Base-by-base conservation (phyloP, 2,329 filamentous ascomycete genomes). In the Tolypocladium endophyticum region DNA sequence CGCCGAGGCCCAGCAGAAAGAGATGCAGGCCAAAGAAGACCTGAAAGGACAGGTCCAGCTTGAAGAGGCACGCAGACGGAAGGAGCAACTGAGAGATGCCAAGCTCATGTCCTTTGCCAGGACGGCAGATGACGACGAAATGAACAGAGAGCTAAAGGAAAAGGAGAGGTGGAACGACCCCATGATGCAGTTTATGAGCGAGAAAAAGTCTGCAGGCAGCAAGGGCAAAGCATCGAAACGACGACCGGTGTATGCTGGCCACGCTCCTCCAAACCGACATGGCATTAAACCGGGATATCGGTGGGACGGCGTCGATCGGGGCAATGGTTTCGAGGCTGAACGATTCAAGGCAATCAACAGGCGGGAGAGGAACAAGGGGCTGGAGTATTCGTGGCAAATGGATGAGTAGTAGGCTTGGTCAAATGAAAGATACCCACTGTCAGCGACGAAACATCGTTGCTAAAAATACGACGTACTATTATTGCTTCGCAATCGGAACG, bases 321-420 rank as follows among this genome's bases (percentile, higher is more conserved):
- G 90, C 25, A 99, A 91, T 75, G 93, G 93, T 0, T 97, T 97
- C 71, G 94, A 99, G 77, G 88, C 85, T 63, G 88, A 97, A 70
- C 89, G 92, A 76, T 97, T 97, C 76, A 91, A 89, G 71, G 90
- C 92, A 2, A 79, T 92, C 65, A 97, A 97, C 72, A 79, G 85
- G 65, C 84, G 84, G 65, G 85, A 87, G 68, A 86, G 92, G 71
- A 85, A 88, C 66, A 88, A 89, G 73, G 87, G 87, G 38, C 73
- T 97, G 69, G 87, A 93, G 67, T 97, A 97, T 73, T 86, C 88
- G 38, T 99, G 93, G 94, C 90, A 97, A 79, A 94, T 95, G 88
- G 94, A 97, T 76, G 90, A 92, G 73, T 94, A 81, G 72, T 94
- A 81, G 72, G 45, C 35, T 60, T 59, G 62, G 59, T 62, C 14